A percentile compares a stretch with the other conserved stretches of the same genome.
These are phyloP conservation scores for Plantago coronopus DNA, from an alignment of 305 asterid genomes.

Conservation along the genomic window DNA sequence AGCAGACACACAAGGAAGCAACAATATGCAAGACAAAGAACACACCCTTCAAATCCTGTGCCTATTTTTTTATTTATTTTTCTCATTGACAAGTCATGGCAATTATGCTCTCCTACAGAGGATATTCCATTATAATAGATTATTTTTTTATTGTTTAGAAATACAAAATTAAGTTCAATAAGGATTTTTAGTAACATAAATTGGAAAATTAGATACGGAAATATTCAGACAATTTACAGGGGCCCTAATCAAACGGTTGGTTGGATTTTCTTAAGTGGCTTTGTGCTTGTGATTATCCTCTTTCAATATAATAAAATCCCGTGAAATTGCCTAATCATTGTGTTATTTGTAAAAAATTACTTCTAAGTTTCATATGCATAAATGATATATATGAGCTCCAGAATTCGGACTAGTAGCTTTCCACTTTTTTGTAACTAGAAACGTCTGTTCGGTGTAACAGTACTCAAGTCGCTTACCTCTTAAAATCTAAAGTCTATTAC, in stretches of 20 bases:
- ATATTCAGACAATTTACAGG: constrained; percentile 19
- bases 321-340: background rate
- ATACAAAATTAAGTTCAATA: constrained; percentile 18
- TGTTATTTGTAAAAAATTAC: too few relatives aligned
- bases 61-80: background rate
- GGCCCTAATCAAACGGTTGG: constrained; percentile 51
- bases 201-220: too few relatives aligned
- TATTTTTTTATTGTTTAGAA: constrained; percentile 17
- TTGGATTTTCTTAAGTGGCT: constrained; percentile 40
- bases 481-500: too few relatives aligned
- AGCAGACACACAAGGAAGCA: constrained; percentile 30
- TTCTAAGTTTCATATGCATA: background rate
- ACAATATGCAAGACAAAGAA: constrained; percentile 25
- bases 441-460: too few relatives aligned
- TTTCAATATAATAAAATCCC: background rate
- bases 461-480: too few relatives aligned
- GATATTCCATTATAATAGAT: constrained; percentile 20
- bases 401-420: too few relatives aligned
- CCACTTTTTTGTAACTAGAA: too few relatives aligned
- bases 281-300: constrained; percentile 27
- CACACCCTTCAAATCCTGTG: constrained; percentile 13
- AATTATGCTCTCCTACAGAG: background rate
- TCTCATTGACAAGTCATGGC: background rate
- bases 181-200: constrained; percentile 19
- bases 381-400: too few relatives aligned